Conservation (phyloP, 2,329 filamentous ascomycete genomes). For the Sporothrix brasiliensis region DNA sequence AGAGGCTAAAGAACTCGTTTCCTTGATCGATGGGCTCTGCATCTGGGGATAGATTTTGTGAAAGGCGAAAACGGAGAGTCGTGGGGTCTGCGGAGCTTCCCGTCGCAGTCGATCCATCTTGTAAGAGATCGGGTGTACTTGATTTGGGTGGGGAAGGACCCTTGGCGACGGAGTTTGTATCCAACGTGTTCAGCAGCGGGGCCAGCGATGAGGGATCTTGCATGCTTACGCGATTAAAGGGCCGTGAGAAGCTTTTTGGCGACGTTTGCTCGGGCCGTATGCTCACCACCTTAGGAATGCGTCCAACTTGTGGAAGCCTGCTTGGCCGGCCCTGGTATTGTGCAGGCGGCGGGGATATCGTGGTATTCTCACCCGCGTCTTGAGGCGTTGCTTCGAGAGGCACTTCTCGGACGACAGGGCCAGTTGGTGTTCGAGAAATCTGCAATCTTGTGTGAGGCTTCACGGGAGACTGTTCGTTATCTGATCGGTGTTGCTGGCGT, state of each 20-base stretch:
- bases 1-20: conserved; percentile 70
- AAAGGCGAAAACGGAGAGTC: conserved; percentile 40
- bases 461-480: background rate
- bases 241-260: conserved; percentile 81
- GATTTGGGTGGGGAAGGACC: conserved; percentile 52
- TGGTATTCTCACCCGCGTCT: background rate
- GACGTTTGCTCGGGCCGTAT: conserved; percentile 67
- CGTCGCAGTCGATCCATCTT: conserved; percentile 44
- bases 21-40: conserved; percentile 36
- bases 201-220: conserved; percentile 41
- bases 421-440: background rate
- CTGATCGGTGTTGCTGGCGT: background rate
- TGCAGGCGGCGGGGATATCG: background rate
- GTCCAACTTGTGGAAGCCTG: conserved; percentile 77
- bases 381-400: background rate
- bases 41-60: conserved; percentile 42
- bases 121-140: conserved; percentile 47
- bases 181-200: conserved; percentile 39
- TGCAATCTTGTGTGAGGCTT: conserved; percentile 3
- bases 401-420: conserved; percentile 20
- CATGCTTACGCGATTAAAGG: conserved; percentile 65
- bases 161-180: conserved; percentile 52
- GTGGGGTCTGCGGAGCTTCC: conserved; percentile 42
- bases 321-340: conserved; percentile 52
- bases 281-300: conserved; percentile 81